A percentile compares a stretch with the other conserved stretches of the same genome.
phyloP scores from a whole-genome alignment of 2,329 filamentous ascomycete genomes.

The Leptodontidium sp. region DNA sequence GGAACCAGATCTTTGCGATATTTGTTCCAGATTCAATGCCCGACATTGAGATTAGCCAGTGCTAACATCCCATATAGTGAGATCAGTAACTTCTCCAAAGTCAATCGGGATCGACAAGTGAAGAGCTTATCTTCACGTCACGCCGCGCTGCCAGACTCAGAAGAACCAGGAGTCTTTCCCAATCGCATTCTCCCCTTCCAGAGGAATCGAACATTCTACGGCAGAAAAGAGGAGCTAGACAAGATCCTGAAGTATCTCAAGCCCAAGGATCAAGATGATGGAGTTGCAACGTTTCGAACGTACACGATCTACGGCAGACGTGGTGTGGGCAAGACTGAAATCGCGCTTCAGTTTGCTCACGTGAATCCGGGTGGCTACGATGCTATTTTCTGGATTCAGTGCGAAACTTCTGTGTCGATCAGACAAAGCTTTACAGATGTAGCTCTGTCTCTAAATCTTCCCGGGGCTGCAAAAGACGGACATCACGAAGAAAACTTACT shows the following conservation, averaged over 20 bases:
- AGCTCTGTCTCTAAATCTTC: constrained; percentile 40
- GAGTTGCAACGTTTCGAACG: constrained; percentile 30
- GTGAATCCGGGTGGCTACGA: constrained; percentile 36
- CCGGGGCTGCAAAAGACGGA: constrained; percentile 32
- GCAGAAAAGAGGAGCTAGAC: constrained; percentile 37
- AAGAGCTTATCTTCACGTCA: constrained; percentile 29
- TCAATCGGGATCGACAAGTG: constrained; percentile 28
- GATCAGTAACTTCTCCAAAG: constrained; percentile 32
- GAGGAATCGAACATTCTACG: constrained; percentile 36
- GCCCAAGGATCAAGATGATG: constrained; percentile 10
- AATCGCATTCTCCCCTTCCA: constrained; percentile 21
- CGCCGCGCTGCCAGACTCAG: constrained; percentile 18
- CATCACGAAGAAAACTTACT: constrained; percentile 36
- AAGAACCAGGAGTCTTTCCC: constrained; percentile 33
- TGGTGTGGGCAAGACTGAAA: constrained; percentile 41
- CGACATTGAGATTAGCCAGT: too few relatives aligned
- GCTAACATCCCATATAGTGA: constrained; percentile 22
- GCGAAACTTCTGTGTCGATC: constrained; percentile 39
- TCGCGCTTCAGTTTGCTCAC: constrained; percentile 39
- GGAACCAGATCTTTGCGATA: too few relatives aligned
- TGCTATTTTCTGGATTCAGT: constrained; percentile 44
- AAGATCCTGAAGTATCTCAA: constrained; percentile 36
- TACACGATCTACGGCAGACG: constrained; percentile 42
- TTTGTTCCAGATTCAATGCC: not conserved
- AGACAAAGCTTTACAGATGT: constrained; percentile 44